Base-by-base conservation (phyloP, 129 eudicot species). In the Pseudognaphalium luteoalbum region DNA sequence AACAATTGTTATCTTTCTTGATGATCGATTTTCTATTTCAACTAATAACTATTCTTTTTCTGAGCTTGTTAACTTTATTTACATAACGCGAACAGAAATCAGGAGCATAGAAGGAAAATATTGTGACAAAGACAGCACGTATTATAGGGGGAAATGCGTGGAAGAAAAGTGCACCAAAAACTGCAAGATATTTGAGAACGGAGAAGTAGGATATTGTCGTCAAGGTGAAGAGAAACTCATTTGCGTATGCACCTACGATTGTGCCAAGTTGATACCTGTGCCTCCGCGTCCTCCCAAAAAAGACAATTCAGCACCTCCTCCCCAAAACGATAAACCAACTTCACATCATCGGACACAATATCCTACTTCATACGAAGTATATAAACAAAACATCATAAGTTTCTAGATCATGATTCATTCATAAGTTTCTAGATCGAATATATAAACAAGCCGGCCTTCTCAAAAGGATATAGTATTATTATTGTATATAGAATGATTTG, bases 211-310 rank as follows among this genome's bases (percentile, higher is more conserved):
- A 56, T 57, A 77, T 39, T 68, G 81, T 61, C 74, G 66, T 1
- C 33, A 29, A 54, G 81, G 68, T 77, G 33, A 57, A 68, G 60
- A 0, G 44, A 68, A 77, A 39, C 60, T 17, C 59, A 47, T 76
- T 34, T 68, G 81, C 47, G 60, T 77, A 15, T 77, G 81, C 69
- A 61, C 28, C n/a, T 77, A 68, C 3, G 69, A 77, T 44, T 77
- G 81, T 3, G 69, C 75, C 68, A 77, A 68, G 81, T 54, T 68
- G 33, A 68, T 54, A 17, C 68, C 59, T 0, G 0, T 28, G 6
- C 47, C 69, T 4, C 64, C 73, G 39, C 15, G 16, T 28, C 68
- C 81, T 51, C 68, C 75, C 32, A 51, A 57, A 71, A 37, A 39
- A 1, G 42, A 54, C 21, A 29, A 25, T 4, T 16, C 47, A 19